Conservation (phyloP, 495 filamentous ascomycete genomes). For the Talaromyces trachyspermus region DNA sequence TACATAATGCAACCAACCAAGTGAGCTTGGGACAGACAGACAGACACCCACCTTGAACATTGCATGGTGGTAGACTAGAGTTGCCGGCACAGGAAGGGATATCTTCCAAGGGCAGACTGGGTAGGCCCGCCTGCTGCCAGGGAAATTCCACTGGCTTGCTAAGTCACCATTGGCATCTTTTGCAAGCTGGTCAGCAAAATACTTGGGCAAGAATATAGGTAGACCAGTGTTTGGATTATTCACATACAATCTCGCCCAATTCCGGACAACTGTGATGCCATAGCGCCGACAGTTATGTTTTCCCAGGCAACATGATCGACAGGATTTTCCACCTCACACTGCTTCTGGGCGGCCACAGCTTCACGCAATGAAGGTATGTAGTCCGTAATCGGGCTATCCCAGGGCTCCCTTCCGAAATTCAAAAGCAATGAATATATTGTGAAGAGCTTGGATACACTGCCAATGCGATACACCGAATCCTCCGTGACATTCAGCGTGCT, state of each 20-base stretch:
- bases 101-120: constrained; percentile 15
- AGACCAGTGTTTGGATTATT: not conserved
- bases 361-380: constrained; percentile 7
- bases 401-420: constrained; percentile 23
- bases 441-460: constrained; percentile 46
- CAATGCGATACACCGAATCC: constrained; percentile 43
- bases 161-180: constrained; percentile 18
- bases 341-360: too few species aligned
- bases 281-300: constrained; percentile 44
- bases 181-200: not conserved
- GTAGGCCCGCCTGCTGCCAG: constrained; percentile 24
- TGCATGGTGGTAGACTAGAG: not conserved
- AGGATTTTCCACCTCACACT: too few species aligned
- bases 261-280: constrained; percentile 48
- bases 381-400: constrained; percentile 39
- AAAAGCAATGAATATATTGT: constrained; percentile 36
- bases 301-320: constrained; percentile 45
- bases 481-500: constrained; percentile 33
- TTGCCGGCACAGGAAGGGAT: constrained; percentile 18
- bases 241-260: constrained; percentile 37
- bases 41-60: constrained; percentile 1
- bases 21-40: too few species aligned
- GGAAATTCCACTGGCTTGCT: constrained; percentile 7
- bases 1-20: too few species aligned
- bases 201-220: not conserved